Percentiles rank a stretch among this genome's conserved stretches.
Evolutionary conservation across 2,329 filamentous ascomycete genomes (phyloP).

Genomic region (Fusarium temperatum): DNA sequence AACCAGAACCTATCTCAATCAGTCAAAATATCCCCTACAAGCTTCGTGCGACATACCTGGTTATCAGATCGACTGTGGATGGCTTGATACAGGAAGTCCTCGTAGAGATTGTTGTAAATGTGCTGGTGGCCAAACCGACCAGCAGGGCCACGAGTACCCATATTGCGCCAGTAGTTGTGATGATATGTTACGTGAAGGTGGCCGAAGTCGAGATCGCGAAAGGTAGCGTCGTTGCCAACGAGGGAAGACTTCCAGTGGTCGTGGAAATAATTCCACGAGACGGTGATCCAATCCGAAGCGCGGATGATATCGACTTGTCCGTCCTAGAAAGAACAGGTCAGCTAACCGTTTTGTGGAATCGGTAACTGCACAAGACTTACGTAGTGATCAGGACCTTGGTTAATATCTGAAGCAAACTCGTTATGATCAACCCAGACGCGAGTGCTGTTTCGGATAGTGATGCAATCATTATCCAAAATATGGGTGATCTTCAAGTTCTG

Average conservation of each 20-base stretch:
- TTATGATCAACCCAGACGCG: slow-evolving; percentile 59
- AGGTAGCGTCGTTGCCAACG: slow-evolving; percentile 51
- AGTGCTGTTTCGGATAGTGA: slow-evolving; percentile 56
- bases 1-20: slow-evolving; percentile 51
- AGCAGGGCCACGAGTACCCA: slow-evolving; percentile 57
- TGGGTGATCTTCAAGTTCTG: slow-evolving; percentile 50
- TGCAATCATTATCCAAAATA: slow-evolving; percentile 53
- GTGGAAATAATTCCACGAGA: slow-evolving; percentile 60
- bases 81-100: slow-evolving; percentile 57
- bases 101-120: slow-evolving; percentile 60
- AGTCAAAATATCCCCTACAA: accelerated
- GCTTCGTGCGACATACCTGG: slow-evolving; percentile 17
- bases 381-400: slow-evolving; percentile 50
- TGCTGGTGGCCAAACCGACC: slow-evolving; percentile 60
- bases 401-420: slow-evolving; percentile 55
- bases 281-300: slow-evolving; percentile 56
- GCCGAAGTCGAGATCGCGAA: slow-evolving; percentile 53
- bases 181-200: slow-evolving; percentile 59
- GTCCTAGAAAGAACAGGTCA: slow-evolving; percentile 40
- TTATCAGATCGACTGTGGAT: slow-evolving; percentile 60
- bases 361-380: slow-evolving; percentile 17
- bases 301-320: slow-evolving; percentile 57
- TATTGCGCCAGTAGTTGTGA: slow-evolving; percentile 59
- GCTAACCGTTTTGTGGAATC: no score
- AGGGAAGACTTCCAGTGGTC: slow-evolving; percentile 59